A percentile compares a stretch with the other conserved stretches of the same genome.
Evolutionary conservation across 2,329 filamentous ascomycete genomes (phyloP).

Genomic region (Paracorniculantispora psalliotae): DNA sequence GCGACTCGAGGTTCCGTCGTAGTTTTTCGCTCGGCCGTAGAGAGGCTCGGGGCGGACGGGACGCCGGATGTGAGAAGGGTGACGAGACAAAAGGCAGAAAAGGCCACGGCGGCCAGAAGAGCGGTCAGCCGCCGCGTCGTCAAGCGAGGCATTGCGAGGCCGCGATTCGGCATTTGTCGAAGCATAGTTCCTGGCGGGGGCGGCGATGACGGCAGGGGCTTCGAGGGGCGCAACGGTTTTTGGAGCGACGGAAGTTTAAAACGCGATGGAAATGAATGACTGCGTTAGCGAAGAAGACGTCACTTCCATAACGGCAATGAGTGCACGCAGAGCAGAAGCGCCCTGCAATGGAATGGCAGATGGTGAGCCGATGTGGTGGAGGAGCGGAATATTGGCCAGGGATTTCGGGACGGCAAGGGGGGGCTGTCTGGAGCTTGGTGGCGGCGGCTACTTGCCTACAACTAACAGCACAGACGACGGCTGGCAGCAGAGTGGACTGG

Average conservation of each 20-base stretch:
- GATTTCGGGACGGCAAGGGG: neutral
- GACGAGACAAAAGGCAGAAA: constrained; percentile 52
- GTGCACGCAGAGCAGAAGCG: neutral
- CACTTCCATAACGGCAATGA: neutral
- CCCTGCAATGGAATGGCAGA: neutral
- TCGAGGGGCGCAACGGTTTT: neutral
- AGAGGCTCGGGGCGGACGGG: constrained; percentile 44
- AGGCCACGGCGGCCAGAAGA: constrained; percentile 44
- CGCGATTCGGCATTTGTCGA: constrained; percentile 33
- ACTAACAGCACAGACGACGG: neutral
- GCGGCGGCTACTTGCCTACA: neutral
- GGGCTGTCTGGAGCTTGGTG: neutral
- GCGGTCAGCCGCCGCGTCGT: constrained; percentile 48
- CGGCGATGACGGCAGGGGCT: neutral
- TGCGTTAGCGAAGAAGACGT: neutral
- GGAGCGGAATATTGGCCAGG: neutral
- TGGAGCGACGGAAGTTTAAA: neutral
- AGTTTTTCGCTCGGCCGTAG: constrained; percentile 45
- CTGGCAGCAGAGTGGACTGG: too few species aligned
- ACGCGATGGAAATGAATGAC: neutral
- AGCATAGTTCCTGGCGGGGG: constrained; percentile 23
- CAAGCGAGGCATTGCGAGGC: constrained; percentile 46
- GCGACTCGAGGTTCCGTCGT: constrained; percentile 40
- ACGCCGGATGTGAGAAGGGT: constrained; percentile 46
- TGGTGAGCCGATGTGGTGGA: neutral